Percentiles rank a stretch among this genome's conserved stretches.
phyloP scores from a whole-genome alignment of 2,329 filamentous ascomycete species.

The Hortaea werneckii region DNA sequence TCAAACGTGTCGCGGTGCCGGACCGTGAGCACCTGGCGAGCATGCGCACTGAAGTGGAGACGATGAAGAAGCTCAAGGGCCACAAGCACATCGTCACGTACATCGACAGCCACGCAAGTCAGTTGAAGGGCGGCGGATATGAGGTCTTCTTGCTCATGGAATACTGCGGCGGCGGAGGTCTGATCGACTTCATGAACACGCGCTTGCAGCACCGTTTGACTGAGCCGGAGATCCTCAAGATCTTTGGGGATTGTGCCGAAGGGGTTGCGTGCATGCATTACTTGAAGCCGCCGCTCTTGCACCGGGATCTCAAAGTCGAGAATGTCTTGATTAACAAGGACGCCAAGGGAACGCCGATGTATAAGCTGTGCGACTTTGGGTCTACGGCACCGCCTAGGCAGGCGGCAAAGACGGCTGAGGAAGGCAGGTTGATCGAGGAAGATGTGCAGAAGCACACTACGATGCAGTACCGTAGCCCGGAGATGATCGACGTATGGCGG shows the following conservation, averaged over 20 bases:
- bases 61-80: conserved; percentile 98
- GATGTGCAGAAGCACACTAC: conserved; percentile 96
- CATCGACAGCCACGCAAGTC: conserved; percentile 94
- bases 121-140: conserved; percentile 84
- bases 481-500: conserved; percentile 97
- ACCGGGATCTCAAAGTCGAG: conserved; percentile 94
- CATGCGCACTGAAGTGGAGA: conserved; percentile 98
- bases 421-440: conserved; percentile 88
- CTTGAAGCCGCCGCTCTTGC: conserved; percentile 81
- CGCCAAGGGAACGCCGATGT: conserved; percentile 56
- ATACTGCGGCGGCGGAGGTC: conserved; percentile 82
- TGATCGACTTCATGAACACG: conserved; percentile 99
- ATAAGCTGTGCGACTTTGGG: conserved; percentile 98
- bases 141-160: conserved; percentile 99
- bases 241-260: conserved; percentile 91
- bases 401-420: conserved; percentile 74
- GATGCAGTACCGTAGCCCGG: conserved; percentile 90
- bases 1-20: conserved; percentile 92
- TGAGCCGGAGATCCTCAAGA: conserved; percentile 93
- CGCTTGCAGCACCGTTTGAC: conserved; percentile 90
- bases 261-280: conserved; percentile 99
- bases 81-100: conserved; percentile 95
- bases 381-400: conserved; percentile 76
- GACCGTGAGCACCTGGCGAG: conserved; percentile 89
- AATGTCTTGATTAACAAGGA: conserved; percentile 70